Evolutionary conservation across 345 rosid genomes (phyloP), one percentile per base, ranked within the genome.

Genomic region (Hypericum perforatum): DNA sequence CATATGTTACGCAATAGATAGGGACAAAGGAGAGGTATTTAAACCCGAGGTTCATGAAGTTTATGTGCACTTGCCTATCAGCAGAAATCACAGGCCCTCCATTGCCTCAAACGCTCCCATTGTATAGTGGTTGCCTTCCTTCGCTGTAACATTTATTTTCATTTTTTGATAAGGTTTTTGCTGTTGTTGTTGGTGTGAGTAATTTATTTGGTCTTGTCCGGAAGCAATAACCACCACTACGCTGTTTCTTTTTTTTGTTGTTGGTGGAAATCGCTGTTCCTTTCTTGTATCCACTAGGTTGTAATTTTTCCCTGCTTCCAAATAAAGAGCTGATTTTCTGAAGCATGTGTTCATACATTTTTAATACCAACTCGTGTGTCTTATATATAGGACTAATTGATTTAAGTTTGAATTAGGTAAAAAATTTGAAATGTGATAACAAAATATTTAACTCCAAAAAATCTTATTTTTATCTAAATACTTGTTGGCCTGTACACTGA

Each of bases 31-130:
- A 12, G 98, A 85, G 57, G 96, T 85, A 22, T 80, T 77, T 63
- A 92, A 81, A 67, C 81, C 80, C 51, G 88, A 87, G 51, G 94
- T 85, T 57, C 94, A 92, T 38, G 95, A 85, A 63, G 94, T 92
- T 16, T 92, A 92, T 54, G 84, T 79, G 56, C 78, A 74, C 29
- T 71, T 92, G 41, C 96, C 94, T 3, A 67, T 78, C 64, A 81
- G 82, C 58, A 64, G 89, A 72, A 86, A 71, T 74, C 54, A 67
- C 38, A 76, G 83, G 63, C 44, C 82, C 0, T 8, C 76, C 4
- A 54, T 59, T 22, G 57, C 63, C 42, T 74, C 82, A 0, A 53
- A 57, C 45, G 63, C 75, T 42, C 53, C 63, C 7, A 68, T 50
- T 73, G 84, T 66, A 41, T 90, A 70, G 72, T 49, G 42, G 47